A percentile compares a stretch with the other conserved stretches of the same genome.
These are phyloP conservation scores for Phytopythium mirpurense DNA, from an alignment of 352 stramenopile species.

Conservation along the genomic window DNA sequence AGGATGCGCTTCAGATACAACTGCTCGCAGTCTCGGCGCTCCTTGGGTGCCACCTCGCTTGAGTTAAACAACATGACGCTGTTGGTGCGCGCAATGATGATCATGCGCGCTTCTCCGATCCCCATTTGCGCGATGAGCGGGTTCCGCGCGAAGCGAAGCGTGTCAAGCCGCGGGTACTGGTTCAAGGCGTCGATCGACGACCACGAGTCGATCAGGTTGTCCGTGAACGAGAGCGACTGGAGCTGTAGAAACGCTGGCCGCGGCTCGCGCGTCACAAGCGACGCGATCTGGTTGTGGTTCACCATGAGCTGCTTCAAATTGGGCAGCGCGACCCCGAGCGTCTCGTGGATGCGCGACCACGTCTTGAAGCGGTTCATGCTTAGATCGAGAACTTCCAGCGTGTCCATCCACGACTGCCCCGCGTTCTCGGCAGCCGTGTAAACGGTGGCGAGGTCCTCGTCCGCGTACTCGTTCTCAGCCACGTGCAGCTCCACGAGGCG, in stretches of 20 bases:
- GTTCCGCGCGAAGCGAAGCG: conserved; percentile 66
- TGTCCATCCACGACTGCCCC: conserved; percentile 16
- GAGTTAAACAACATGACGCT: conserved; percentile 56
- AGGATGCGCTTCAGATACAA: conserved; percentile 81
- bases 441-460: conserved; percentile 32
- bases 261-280: conserved; percentile 20
- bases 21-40: conserved; percentile 71
- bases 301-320: conserved; percentile 62
- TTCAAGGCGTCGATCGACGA: conserved; percentile 73
- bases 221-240: conserved; percentile 46
- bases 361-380: conserved; percentile 49
- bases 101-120: conserved; percentile 54
- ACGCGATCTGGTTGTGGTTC: conserved; percentile 51
- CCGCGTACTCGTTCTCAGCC: conserved; percentile 43
- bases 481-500: conserved; percentile 49
- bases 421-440: not conserved
- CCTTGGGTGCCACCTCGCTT: conserved; percentile 49
- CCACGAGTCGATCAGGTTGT: conserved; percentile 70
- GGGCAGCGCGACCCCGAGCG: conserved; percentile 25
- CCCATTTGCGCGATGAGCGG: conserved; percentile 63
- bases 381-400: conserved; percentile 51
- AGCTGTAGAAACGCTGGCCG: conserved; percentile 38
- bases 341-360: conserved; percentile 40
- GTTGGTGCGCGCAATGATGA: conserved; percentile 58
- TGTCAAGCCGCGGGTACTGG: conserved; percentile 42